Base-by-base conservation (phyloP, 164 flowering plant species). In the Berberis vulgaris region DNA sequence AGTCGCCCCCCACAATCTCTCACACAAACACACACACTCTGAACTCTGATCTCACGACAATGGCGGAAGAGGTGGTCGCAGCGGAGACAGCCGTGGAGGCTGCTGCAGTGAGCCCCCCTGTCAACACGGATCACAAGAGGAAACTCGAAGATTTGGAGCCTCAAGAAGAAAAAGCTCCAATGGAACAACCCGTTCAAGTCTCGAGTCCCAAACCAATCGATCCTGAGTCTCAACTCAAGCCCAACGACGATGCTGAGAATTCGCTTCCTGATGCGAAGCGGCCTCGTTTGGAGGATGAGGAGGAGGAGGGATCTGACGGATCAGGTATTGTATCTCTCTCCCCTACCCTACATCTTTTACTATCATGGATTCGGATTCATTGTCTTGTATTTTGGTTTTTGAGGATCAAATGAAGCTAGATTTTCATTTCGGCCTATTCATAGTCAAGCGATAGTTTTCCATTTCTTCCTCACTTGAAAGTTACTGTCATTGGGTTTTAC, bases 111-210 rank as follows among this genome's bases (percentile, higher is more conserved):
- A 45, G 38, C 5, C 54, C 40, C 53, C 71, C 80, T 5, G 66
- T 54, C 38, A 6, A 66, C 45, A 46, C 71, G n/a, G 81, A 82
- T 65, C 77, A 75, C 73, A 90, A 90, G 79, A 76, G 94, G 49
- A 90, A 90, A 77, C 80, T 82, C 13, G 88, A 79, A 42, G 94
- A 82, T 59, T 57, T 82, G 64, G 89, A 86, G 66, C 60, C 78
- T 43, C 53, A 60, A 6, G 77, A 70, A 13, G 74, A 58, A 1
- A 9, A 41, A 26, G 2, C 13, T 1, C 59, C 7, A 41, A 4
- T 26, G 2, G 43, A 38, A 38, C 4, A 26, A n/a, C 7, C 4
- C 4, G 59, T 1, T 56, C 11, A 13, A 13, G 41, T 41, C 4
- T 5, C 8, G 46, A 59, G 7, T 10, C 41, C 60, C 1, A 41